Evolutionary conservation across 352 stramenopile genomes (phyloP), one percentile per base, ranked within the genome.

Genomic region (Aphanomyces stellatus): DNA sequence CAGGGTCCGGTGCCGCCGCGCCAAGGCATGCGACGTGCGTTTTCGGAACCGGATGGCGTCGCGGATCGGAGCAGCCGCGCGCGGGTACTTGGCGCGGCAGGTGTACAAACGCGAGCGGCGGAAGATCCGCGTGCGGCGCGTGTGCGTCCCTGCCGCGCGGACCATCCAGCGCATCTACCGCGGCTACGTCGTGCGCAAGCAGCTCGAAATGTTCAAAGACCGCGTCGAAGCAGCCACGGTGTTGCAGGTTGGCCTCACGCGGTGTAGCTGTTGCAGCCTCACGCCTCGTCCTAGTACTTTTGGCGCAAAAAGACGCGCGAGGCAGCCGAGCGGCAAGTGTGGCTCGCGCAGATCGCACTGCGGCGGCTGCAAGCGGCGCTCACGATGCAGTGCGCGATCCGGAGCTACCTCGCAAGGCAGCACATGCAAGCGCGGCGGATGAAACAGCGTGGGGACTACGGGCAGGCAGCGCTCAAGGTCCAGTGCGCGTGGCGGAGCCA

Each of bases 121-220:
- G 1, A 77, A 76, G 37, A 46, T 72, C 15, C 72, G 85, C 31
- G 53, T 80, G 24, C 71, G 76, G 15, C 67, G 42, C 22, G 79
- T 91, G 5, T 33, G 88, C 4, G 59, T 78, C 27, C 84, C 82
- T 4, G 77, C 79, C 0, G 78, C 76, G 0, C 62, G 76, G 3
- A 62, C 62, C 11, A 88, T 93, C 57, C 82, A 93, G 63, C 76
- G 82, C 3, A 71, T 91, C n/a, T 90, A 86, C 62, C 79, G 84
- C 4, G 82, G 84, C 0, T 80, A 88, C 51, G 61, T 85, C 4
- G 76, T 79, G 0, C 78, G 84, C 10, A 81, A 78, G 43, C 51
- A 69, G 4, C 68, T 88, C 4, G 82, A 93, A 62, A 71, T 78
- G 8, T 62, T 78, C 0, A 74, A 79, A 1, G 82, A 93, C 30